Evolutionary conservation across 75 land plant species (phyloP).

Genomic region (Sequoia sempervirens): DNA sequence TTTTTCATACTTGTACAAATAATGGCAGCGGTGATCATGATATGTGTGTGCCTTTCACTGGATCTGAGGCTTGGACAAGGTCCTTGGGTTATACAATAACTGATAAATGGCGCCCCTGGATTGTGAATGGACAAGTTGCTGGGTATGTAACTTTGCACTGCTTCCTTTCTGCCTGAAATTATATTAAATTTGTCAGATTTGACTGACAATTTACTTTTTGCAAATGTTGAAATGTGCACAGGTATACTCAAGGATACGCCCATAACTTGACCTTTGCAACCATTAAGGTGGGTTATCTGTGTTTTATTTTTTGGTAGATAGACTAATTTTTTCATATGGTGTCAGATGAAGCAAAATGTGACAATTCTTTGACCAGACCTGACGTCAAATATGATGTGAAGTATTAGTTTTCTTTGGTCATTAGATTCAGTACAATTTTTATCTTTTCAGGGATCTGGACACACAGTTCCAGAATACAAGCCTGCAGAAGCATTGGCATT

Average conservation of each 20-base stretch:
- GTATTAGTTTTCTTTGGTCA: background rate
- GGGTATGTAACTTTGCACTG: conserved; percentile 46
- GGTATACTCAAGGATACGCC: conserved; percentile 58
- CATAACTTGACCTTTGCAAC: conserved; percentile 78
- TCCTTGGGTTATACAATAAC: conserved; percentile 66
- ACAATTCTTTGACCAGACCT: background rate
- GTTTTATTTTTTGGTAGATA: background rate
- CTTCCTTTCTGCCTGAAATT: background rate
- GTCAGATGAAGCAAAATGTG: background rate
- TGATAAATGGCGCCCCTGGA: conserved; percentile 83
- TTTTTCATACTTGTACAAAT: background rate
- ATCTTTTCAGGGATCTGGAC: conserved; percentile 83
- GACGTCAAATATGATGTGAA: background rate
- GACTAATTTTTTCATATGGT: background rate
- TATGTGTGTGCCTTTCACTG: conserved; percentile 97
- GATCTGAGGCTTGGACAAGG: conserved; percentile 84
- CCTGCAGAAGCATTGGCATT: conserved; percentile 74
- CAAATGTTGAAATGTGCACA: conserved; percentile 20
- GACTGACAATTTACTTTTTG: background rate
- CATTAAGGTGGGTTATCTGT: conserved; percentile 48
- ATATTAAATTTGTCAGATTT: background rate
- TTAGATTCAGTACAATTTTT: background rate
- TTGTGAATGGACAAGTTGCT: conserved; percentile 64
- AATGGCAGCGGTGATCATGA: conserved; percentile 89
- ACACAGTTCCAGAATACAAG: conserved; percentile 94